phyloP scores from a whole-genome alignment of 768 basidiomycete genomes.

The Podaxis sp. region DNA sequence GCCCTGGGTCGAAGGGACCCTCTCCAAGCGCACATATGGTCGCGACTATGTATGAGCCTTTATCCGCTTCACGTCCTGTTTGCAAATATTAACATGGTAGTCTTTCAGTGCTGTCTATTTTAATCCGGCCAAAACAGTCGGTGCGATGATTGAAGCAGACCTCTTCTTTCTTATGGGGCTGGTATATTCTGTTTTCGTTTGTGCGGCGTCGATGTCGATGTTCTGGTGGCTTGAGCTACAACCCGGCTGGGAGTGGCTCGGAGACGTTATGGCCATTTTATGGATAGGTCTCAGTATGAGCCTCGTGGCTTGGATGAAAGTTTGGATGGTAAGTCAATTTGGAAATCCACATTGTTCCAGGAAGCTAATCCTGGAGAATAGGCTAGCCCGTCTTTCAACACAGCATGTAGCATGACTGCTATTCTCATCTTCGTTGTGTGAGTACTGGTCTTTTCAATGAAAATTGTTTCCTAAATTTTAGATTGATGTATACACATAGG shows the following conservation, averaged over 20 bases:
- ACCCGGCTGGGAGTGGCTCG: conserved; percentile 72
- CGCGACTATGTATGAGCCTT: conserved; percentile 75
- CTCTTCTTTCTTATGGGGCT: conserved; percentile 74
- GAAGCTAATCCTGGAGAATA: conserved; percentile 18
- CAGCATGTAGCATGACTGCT: conserved; percentile 85
- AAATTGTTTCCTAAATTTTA: neutral
- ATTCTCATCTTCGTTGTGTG: conserved; percentile 86
- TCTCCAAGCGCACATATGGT: conserved; percentile 88
- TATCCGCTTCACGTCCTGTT: neutral
- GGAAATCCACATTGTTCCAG: neutral
- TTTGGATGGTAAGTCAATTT: conserved; percentile 63
- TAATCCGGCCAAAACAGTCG: conserved; percentile 91
- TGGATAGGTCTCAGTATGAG: conserved; percentile 89
- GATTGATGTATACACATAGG: conserved; percentile 33
- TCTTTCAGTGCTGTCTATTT: conserved; percentile 73
- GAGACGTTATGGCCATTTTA: conserved; percentile 67
- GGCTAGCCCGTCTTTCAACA: conserved; percentile 84
- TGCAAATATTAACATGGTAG: neutral
- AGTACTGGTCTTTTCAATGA: conserved; percentile 18
- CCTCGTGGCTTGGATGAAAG: conserved; percentile 85
- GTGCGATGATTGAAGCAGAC: conserved; percentile 91
- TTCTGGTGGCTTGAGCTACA: conserved; percentile 78
- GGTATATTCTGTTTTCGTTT: conserved; percentile 70
- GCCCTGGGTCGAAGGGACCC: conserved; percentile 51
- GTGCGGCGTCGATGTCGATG: conserved; percentile 71